These are phyloP conservation scores for Cyphellophora europaea DNA, from an alignment of 2,329 filamentous ascomycete genomes.

Conservation along the genomic window DNA sequence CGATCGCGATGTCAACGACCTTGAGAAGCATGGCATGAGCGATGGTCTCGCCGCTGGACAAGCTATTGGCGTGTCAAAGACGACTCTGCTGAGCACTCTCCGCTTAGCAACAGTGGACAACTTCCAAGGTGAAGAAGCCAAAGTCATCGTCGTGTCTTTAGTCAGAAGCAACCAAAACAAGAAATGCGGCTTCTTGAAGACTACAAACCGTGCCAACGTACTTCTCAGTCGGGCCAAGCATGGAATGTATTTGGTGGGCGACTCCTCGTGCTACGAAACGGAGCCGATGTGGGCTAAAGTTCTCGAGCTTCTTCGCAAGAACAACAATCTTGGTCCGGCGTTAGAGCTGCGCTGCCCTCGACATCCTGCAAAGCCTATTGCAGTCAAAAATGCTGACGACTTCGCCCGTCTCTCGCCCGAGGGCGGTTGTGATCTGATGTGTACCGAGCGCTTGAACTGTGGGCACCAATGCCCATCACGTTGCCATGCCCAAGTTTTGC, in stretches of 20 bases:
- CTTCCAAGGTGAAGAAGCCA: slow-evolving; percentile 69
- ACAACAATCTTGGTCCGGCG: slow-evolving; percentile 38
- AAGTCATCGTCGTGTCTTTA: slow-evolving; percentile 60
- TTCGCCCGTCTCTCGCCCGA: slow-evolving; percentile 50
- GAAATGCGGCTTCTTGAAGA: slow-evolving; percentile 57
- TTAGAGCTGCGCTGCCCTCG: slow-evolving; percentile 52
- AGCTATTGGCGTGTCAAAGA: slow-evolving; percentile 23
- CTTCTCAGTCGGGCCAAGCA: slow-evolving; percentile 57
- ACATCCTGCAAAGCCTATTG: slow-evolving; percentile 45
- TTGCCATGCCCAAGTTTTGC: slow-evolving; percentile 36
- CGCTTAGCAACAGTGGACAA: slow-evolving; percentile 62
- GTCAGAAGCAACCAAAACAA: slow-evolving; percentile 56
- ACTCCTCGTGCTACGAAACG: slow-evolving; percentile 46
- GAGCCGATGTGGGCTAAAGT: slow-evolving; percentile 58
- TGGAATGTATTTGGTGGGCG: slow-evolving; percentile 64
- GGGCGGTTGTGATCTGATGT: slow-evolving; percentile 49
- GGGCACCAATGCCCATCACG: slow-evolving; percentile 36
- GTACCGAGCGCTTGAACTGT: slow-evolving; percentile 34
- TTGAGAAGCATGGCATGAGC: slow-evolving; percentile 33
- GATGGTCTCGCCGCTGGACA: slow-evolving; percentile 17
- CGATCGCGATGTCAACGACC: slow-evolving; percentile 51
- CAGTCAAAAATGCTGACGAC: slow-evolving; percentile 45
- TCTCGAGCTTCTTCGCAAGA: slow-evolving; percentile 38
- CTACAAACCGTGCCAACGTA: slow-evolving; percentile 55
- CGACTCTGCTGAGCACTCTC: slow-evolving; percentile 39